Conservation (phyloP, 2,329 filamentous ascomycete genomes). For the Cladophialophora chaetospira region DNA sequence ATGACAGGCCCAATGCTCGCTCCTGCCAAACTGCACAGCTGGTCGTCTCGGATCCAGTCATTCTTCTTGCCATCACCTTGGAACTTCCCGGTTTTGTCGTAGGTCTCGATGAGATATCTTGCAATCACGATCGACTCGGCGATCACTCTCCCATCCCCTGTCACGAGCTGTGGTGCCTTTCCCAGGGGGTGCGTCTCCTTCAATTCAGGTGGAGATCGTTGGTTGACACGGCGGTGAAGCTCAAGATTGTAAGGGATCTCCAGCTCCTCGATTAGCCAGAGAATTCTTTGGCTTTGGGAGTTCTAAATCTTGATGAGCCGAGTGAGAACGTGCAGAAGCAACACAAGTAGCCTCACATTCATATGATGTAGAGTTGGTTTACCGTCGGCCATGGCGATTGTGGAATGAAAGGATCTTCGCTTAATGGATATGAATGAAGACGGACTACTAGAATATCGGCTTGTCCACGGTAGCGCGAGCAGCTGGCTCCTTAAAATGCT, state of each 20-base stretch:
- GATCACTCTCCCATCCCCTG: slow-evolving; percentile 35
- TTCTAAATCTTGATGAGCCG: slow-evolving; percentile 21
- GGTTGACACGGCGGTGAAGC: slow-evolving; percentile 68
- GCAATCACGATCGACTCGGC: slow-evolving; percentile 38
- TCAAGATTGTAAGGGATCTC: slow-evolving; percentile 77
- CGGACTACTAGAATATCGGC: too few species aligned
- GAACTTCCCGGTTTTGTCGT: slow-evolving; percentile 36
- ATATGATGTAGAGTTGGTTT: slow-evolving; percentile 31
- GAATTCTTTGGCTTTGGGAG: slow-evolving; percentile 77
- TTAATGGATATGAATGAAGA: background rate
- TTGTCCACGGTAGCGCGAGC: too few species aligned
- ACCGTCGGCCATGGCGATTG: slow-evolving; percentile 20
- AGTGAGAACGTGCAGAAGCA: background rate
- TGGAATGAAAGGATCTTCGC: background rate
- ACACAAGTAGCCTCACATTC: slow-evolving; percentile 21
- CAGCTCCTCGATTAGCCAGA: slow-evolving; percentile 85
- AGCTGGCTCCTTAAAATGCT: too few species aligned
- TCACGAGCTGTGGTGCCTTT: slow-evolving; percentile 65
- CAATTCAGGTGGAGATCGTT: slow-evolving; percentile 67
- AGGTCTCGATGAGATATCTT: slow-evolving; percentile 38
- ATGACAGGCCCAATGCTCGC: slow-evolving; percentile 33
- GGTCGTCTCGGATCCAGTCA: slow-evolving; percentile 38
- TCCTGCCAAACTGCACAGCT: slow-evolving; percentile 35
- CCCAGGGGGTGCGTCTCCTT: slow-evolving; percentile 80
- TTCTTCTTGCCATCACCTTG: slow-evolving; percentile 25